phyloP scores from a whole-genome alignment of 768 basidiomycete genomes.

The Suillus cothurnatus region DNA sequence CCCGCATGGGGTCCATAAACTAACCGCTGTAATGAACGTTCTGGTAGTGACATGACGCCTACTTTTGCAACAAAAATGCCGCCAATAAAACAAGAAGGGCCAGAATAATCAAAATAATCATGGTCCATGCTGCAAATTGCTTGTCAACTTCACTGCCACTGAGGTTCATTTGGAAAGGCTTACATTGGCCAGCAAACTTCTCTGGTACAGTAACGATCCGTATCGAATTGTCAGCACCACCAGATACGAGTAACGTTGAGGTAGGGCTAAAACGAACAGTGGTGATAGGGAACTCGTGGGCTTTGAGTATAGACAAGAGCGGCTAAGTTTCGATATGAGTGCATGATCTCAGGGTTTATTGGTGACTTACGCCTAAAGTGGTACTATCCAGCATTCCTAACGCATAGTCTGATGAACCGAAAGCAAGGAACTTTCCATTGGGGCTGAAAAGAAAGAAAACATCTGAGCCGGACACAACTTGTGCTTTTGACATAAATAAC shows the following conservation, averaged over 20 bases:
- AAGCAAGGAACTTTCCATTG: constrained; percentile 82
- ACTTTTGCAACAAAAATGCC: constrained; percentile 42
- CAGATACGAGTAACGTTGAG: constrained; percentile 80
- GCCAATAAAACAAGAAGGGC: constrained; percentile 45
- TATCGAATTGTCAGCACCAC: constrained; percentile 88
- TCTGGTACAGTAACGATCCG: constrained; percentile 77
- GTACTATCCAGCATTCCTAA: constrained; percentile 82
- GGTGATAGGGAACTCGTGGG: constrained; percentile 94
- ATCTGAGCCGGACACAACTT: constrained; percentile 10
- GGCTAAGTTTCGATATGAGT: constrained; percentile 54
- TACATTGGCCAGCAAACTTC: constrained; percentile 52
- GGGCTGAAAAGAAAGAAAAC: constrained; percentile 45
- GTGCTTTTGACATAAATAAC: constrained; percentile 10
- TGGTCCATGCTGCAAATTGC: constrained; percentile 38
- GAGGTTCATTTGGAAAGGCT: constrained; percentile 30
- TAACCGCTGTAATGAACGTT: not conserved
- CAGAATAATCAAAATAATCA: constrained; percentile 42
- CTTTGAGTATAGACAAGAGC: constrained; percentile 81
- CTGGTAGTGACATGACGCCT: not conserved
- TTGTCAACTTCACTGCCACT: constrained; percentile 12
- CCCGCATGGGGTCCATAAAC: constrained; percentile 6
- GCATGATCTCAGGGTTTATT: not conserved
- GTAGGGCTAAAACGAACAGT: constrained; percentile 86
- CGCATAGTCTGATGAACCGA: constrained; percentile 84
- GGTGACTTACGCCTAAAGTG: constrained; percentile 66